These are phyloP conservation scores for Hymenoscyphus albidus DNA, from an alignment of 2,329 filamentous ascomycete species.

Conservation along the genomic window DNA sequence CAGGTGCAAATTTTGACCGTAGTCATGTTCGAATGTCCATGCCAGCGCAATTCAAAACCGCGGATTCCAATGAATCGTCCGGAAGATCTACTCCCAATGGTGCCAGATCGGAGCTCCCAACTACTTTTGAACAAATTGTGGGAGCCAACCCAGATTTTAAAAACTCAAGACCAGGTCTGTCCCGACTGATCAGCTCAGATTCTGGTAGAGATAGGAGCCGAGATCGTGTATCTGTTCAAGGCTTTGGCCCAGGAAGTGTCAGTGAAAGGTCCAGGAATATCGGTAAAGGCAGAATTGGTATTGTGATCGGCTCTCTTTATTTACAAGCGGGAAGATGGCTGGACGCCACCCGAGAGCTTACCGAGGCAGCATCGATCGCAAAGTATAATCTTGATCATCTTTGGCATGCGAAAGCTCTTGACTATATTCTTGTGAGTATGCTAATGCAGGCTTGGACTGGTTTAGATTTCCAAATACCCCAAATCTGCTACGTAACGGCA, in stretches of 20 bases:
- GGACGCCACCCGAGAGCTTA: conserved; percentile 79
- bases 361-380: conserved; percentile 73
- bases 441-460: conserved; percentile 80
- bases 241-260: conserved; percentile 67
- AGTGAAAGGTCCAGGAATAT: conserved; percentile 76
- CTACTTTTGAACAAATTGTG: conserved; percentile 30
- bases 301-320: conserved; percentile 81
- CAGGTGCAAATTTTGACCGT: conserved; percentile 53
- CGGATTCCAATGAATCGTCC: conserved; percentile 31
- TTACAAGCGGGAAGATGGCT: conserved; percentile 86
- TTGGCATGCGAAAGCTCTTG: conserved; percentile 96
- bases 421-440: conserved; percentile 78
- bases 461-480: conserved; percentile 74
- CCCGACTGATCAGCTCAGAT: conserved; percentile 24
- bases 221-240: conserved; percentile 61
- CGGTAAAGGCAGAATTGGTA: conserved; percentile 72
- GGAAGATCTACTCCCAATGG: conserved; percentile 36
- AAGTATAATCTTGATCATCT: conserved; percentile 82
- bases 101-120: conserved; percentile 17
- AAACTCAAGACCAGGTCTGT: conserved; percentile 17
- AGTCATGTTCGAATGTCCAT: conserved; percentile 73
- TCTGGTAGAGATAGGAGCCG: conserved; percentile 27
- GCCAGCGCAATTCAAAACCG: conserved; percentile 52
- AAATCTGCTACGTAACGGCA: conserved; percentile 42
- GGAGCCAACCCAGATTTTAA: conserved; percentile 16